Conservation (phyloP, 768 basidiomycete species). For the Tephrocybe sp. region DNA sequence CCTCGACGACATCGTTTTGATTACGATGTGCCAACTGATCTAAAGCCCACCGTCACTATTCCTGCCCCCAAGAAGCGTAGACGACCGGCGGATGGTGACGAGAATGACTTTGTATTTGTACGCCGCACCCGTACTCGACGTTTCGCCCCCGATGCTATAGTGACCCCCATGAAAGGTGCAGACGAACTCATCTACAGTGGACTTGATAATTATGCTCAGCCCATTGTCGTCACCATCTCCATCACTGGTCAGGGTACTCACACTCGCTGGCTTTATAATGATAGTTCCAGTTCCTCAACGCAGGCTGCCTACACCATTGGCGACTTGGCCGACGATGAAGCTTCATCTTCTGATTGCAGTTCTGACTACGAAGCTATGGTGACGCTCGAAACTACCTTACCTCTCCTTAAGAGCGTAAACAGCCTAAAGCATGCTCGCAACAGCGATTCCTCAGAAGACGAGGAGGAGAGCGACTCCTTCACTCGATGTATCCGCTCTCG, state of each 20-base stretch:
- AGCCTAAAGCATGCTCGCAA: background rate
- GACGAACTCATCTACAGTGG: background rate
- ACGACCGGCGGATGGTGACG: background rate
- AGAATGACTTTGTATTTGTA: background rate
- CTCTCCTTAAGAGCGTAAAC: background rate
- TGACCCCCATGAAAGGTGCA: background rate
- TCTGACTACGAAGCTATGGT: background rate
- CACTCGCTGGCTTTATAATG: background rate
- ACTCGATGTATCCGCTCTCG: background rate
- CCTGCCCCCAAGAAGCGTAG: slow-evolving; percentile 1
- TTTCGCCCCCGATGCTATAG: background rate
- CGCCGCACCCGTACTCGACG: background rate
- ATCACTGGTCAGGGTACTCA: background rate
- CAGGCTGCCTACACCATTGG: background rate
- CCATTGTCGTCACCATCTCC: background rate
- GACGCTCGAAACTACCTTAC: background rate
- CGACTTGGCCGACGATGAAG: slow-evolving; percentile 1
- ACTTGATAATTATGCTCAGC: background rate
- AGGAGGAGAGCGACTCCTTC: background rate
- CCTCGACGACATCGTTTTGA: too few relatives aligned
- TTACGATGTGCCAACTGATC: background rate
- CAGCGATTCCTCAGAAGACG: background rate
- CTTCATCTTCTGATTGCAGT: background rate
- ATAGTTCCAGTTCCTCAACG: background rate
- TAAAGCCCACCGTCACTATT: background rate